Percentiles rank a stretch among this genome's conserved stretches.
Evolutionary conservation across 208 protist species (phyloP).

Genomic region (Naegleria fowleri): DNA sequence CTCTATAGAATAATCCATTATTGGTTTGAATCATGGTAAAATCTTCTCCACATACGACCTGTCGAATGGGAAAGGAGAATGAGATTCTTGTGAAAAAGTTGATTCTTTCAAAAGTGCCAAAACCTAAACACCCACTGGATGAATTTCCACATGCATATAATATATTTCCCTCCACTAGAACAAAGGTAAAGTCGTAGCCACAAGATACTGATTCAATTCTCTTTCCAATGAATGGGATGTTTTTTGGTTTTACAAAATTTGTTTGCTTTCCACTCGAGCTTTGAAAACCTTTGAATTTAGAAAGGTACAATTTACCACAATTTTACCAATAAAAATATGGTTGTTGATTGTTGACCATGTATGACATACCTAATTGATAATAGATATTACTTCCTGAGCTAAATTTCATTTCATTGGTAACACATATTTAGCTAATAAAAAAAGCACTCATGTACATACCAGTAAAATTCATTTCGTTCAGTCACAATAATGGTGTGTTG

Average conservation of each 20-base stretch:
- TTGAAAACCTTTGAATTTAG: neutral
- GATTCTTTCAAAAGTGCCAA: neutral
- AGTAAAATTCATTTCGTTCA: neutral
- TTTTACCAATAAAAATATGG: too few relatives aligned
- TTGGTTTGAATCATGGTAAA: neutral
- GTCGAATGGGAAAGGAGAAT: neutral
- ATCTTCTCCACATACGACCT: neutral
- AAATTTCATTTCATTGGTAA: neutral
- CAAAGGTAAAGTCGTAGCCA: neutral
- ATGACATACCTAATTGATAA: neutral
- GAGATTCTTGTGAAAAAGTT: neutral
- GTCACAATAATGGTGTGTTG: neutral
- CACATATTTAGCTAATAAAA: too few relatives aligned
- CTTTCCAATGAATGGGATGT: neutral
- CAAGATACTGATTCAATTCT: neutral
- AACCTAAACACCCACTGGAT: neutral
- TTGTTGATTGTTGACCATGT: too few relatives aligned
- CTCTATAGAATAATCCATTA: neutral
- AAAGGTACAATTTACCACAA: too few relatives aligned
- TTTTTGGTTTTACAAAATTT: neutral
- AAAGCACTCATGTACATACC: too few relatives aligned
- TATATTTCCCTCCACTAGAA: neutral
- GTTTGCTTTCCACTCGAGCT: neutral
- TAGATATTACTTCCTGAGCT: neutral
- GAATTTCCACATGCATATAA: neutral